Evolutionary conservation across 2,329 filamentous ascomycete species (phyloP).

Genomic region (Blastomyces silverae): DNA sequence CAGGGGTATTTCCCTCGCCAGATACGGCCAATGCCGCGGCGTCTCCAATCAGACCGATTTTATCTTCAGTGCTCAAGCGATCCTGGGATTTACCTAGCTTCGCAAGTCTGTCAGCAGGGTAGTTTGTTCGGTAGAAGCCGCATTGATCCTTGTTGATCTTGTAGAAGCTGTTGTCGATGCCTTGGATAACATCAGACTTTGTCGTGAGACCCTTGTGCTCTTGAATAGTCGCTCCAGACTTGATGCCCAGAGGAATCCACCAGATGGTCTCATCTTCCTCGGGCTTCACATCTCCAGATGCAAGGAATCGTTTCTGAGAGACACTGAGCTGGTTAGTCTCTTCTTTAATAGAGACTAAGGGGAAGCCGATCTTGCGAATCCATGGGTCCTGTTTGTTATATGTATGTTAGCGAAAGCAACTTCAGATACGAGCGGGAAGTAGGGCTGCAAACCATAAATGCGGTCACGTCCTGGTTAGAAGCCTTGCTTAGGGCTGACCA

Average conservation of each 20-base stretch:
- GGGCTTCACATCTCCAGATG: constrained; percentile 80
- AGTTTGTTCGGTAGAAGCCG: constrained; percentile 89
- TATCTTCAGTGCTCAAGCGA: constrained; percentile 74
- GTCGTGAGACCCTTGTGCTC: constrained; percentile 62
- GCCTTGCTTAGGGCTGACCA: constrained; percentile 84
- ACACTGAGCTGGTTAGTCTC: constrained; percentile 62
- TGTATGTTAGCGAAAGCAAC: constrained; percentile 10
- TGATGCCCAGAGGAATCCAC: constrained; percentile 89
- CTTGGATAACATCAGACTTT: constrained; percentile 67
- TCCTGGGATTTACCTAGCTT: constrained; percentile 73
- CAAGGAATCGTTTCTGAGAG: constrained; percentile 82
- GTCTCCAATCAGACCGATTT: constrained; percentile 86
- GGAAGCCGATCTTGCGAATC: constrained; percentile 94
- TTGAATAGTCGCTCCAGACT: constrained; percentile 62
- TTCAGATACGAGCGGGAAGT: background rate
- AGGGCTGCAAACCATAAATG: constrained; percentile 60
- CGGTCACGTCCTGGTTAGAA: constrained; percentile 76
- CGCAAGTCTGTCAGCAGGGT: constrained; percentile 72
- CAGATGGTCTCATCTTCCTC: constrained; percentile 88
- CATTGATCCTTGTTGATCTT: constrained; percentile 87
- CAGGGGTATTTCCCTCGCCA: constrained; percentile 73
- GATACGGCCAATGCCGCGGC: constrained; percentile 83
- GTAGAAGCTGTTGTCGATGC: constrained; percentile 67
- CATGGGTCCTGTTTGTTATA: constrained; percentile 56
- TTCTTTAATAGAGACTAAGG: constrained; percentile 78